Percentiles rank a stretch among this genome's conserved stretches.
Conservation (phyloP, 306 rosid genomes). For the Datisca glomerata region DNA sequence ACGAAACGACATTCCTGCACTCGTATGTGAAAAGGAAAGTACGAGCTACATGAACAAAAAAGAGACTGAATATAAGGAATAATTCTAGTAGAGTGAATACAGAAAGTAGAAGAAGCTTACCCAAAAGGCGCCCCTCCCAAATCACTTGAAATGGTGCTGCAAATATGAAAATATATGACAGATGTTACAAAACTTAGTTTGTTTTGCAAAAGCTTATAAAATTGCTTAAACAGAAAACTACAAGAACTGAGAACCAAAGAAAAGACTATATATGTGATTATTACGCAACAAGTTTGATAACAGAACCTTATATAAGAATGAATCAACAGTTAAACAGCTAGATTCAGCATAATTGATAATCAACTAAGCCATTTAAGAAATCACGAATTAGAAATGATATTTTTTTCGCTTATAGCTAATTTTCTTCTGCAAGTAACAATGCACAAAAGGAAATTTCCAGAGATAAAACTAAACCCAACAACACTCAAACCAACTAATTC, state of each 20-base stretch:
- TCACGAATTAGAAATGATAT: no score
- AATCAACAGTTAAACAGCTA: background rate
- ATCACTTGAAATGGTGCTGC: constrained; percentile 79
- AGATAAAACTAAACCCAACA: no score
- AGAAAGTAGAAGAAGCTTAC: constrained; percentile 24
- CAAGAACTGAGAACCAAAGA: background rate
- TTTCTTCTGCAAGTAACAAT: no score
- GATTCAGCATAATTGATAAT: no score
- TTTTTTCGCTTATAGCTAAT: no score
- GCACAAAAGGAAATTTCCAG: no score
- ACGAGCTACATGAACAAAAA: background rate
- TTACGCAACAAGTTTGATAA: background rate
- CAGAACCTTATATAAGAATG: background rate
- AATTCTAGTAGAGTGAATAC: background rate
- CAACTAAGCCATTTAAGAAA: no score
- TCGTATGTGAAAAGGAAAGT: background rate
- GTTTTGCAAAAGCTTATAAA: background rate
- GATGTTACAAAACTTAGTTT: background rate
- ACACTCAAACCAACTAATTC: no score
- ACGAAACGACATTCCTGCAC: constrained; percentile 84
- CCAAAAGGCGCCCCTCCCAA: constrained; percentile 91
- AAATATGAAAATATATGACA: constrained; percentile 7
- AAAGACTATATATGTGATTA: no score
- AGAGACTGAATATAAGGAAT: background rate
- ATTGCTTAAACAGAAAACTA: background rate